phyloP scores from a whole-genome alignment of 2,329 filamentous ascomycete species.

The Cladosporium sphaerospermum region DNA sequence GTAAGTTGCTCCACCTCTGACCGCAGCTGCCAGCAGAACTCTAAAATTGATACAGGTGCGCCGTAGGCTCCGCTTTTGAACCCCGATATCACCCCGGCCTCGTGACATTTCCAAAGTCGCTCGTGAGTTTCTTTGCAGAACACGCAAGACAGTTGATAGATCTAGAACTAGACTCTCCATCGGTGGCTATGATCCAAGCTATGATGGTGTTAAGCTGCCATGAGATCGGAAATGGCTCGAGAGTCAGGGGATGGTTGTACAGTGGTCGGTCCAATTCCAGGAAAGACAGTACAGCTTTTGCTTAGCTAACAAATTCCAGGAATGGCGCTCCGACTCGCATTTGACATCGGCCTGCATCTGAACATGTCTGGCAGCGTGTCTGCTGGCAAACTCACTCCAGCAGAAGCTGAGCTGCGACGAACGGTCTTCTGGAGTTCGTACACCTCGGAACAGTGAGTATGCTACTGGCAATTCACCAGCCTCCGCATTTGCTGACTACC shows the following conservation, averaged over 20 bases:
- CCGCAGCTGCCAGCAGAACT: neutral
- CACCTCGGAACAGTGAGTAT: neutral
- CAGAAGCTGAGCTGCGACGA: neutral
- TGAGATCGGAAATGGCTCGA: neutral
- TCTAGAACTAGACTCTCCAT: neutral
- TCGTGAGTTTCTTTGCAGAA: neutral
- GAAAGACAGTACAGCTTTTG: neutral
- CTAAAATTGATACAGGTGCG: neutral
- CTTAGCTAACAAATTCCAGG: neutral
- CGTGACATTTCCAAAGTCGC: neutral
- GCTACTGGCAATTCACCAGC: neutral
- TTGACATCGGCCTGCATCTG: neutral
- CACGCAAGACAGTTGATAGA: neutral
- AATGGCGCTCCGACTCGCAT: neutral
- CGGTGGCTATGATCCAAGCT: neutral
- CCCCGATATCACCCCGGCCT: neutral
- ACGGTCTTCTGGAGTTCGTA: neutral
- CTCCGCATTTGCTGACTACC: neutral
- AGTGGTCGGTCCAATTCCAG: neutral
- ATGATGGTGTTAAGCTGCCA: neutral
- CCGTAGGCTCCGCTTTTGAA: neutral
- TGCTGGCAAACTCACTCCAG: neutral
- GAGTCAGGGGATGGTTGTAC: neutral
- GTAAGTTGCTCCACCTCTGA: neutral
- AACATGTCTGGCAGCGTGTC: neutral